These are phyloP conservation scores for Aegilops speltoides DNA, from an alignment of 176 grass and related monocot genomes.

Conservation along the genomic window DNA sequence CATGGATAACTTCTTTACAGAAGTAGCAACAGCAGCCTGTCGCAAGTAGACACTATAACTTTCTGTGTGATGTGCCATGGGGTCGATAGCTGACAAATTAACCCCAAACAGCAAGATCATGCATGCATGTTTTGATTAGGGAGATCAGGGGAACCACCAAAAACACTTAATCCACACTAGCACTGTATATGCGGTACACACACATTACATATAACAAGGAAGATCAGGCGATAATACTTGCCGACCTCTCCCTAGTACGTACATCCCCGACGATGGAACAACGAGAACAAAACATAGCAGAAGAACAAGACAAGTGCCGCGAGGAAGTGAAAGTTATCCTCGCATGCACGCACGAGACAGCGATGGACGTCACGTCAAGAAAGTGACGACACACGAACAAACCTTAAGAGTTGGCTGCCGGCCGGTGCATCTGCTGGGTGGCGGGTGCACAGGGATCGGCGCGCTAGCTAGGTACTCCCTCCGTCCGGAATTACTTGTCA, in stretches of 20 bases:
- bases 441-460: no score
- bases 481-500: no score
- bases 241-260: background rate
- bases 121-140: background rate
- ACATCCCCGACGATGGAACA: background rate
- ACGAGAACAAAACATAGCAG: no score
- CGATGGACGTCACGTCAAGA: background rate
- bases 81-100: background rate
- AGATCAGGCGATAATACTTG: background rate
- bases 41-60: background rate
- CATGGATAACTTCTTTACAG: background rate
- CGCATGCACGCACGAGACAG: background rate
- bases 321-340: background rate
- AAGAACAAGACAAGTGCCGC: background rate
- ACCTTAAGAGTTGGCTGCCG: background rate
- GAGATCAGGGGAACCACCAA: background rate
- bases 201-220: background rate
- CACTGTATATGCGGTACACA: background rate
- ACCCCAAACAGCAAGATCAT: background rate
- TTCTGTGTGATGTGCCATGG: background rate
- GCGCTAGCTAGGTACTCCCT: no score
- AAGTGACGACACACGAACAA: background rate
- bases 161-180: background rate
- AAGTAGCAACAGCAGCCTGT: background rate
- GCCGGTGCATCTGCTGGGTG: no score